A percentile compares a stretch with the other conserved stretches of the same genome.
These are phyloP conservation scores for Pythium aquatile DNA, from an alignment of 352 stramenopile genomes.

Conservation along the genomic window DNA sequence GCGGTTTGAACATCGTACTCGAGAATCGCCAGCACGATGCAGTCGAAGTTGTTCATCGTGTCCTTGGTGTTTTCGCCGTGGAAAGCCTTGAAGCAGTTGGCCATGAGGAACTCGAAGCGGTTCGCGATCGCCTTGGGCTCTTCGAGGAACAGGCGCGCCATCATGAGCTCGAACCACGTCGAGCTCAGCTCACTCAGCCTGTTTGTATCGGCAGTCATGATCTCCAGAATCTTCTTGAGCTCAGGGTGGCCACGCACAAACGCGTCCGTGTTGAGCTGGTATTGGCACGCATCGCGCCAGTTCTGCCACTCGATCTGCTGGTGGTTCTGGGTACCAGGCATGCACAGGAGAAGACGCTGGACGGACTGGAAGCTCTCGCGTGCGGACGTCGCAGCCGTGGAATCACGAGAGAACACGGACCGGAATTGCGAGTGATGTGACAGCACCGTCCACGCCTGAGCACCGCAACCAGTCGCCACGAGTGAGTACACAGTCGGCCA, in stretches of 20 bases:
- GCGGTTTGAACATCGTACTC: slow-evolving; percentile 73
- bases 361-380: slow-evolving; percentile 53
- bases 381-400: slow-evolving; percentile 39
- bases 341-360: slow-evolving; percentile 64
- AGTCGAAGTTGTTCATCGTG: slow-evolving; percentile 78
- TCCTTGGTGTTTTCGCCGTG: slow-evolving; percentile 30
- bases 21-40: slow-evolving; percentile 75
- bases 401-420: slow-evolving; percentile 43
- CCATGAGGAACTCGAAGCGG: slow-evolving; percentile 79
- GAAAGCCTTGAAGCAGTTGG: slow-evolving; percentile 60
- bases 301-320: slow-evolving; percentile 45
- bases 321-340: slow-evolving; percentile 39
- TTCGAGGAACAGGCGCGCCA: slow-evolving; percentile 71
- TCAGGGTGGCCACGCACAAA: slow-evolving; percentile 48
- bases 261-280: slow-evolving; percentile 52
- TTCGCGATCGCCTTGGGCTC: slow-evolving; percentile 74
- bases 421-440: slow-evolving; percentile 56
- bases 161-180: slow-evolving; percentile 81
- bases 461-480: slow-evolving; percentile 47
- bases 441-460: slow-evolving; percentile 60
- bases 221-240: slow-evolving; percentile 51
- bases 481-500: slow-evolving; percentile 66
- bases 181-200: slow-evolving; percentile 38
- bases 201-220: slow-evolving; percentile 54
- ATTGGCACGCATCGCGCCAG: slow-evolving; percentile 65